Evolutionary conservation across 202 grass and related monocot genomes (phyloP).

Genomic region (Musa balbisiana): DNA sequence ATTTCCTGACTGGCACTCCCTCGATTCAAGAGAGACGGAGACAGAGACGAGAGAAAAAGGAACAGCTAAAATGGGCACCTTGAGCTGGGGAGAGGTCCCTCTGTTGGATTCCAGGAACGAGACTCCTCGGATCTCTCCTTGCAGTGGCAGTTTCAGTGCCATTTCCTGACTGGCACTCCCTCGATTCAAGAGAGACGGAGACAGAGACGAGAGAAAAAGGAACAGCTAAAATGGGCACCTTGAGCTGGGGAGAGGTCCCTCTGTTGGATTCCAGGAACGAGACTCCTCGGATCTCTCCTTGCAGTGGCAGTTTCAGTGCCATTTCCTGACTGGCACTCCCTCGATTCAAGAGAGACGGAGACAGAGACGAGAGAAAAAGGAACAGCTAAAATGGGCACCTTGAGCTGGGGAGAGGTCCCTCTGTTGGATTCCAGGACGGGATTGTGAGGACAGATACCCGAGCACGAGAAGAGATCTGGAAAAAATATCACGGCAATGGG

Average conservation of each 20-base stretch:
- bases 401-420: slow-evolving; percentile 31
- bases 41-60: background rate
- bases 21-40: background rate
- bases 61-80: slow-evolving; percentile 41
- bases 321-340: slow-evolving; percentile 19
- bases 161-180: slow-evolving; percentile 19
- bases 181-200: background rate
- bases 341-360: background rate
- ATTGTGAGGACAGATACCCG: background rate
- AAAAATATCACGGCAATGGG: too few relatives aligned
- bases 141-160: slow-evolving; percentile 53
- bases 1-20: slow-evolving; percentile 19
- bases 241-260: slow-evolving; percentile 31
- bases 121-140: slow-evolving; percentile 38
- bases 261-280: slow-evolving; percentile 51
- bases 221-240: slow-evolving; percentile 41
- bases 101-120: slow-evolving; percentile 51
- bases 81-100: slow-evolving; percentile 31
- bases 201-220: background rate
- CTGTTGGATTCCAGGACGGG: slow-evolving; percentile 26
- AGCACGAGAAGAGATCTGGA: background rate
- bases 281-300: slow-evolving; percentile 38
- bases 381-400: slow-evolving; percentile 41
- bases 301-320: slow-evolving; percentile 53
- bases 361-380: background rate